Evolutionary conservation across 2,329 filamentous ascomycete species (phyloP).

Genomic region (Aspergillus fijiensis): DNA sequence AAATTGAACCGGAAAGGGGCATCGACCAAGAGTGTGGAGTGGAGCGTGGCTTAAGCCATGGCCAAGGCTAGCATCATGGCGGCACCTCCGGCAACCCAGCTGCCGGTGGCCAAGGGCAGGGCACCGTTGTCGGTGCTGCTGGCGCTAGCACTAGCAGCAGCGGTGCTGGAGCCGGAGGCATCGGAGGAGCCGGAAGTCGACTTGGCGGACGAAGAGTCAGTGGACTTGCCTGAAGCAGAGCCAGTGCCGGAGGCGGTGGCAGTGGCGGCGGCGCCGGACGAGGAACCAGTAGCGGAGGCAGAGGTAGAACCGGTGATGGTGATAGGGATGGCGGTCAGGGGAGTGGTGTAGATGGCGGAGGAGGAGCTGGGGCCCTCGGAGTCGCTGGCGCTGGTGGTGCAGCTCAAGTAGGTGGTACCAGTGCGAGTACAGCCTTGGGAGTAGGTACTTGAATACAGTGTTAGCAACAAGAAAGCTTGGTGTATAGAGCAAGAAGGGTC

Average conservation of each 20-base stretch:
- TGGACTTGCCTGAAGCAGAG: constrained; percentile 6
- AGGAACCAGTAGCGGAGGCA: constrained; percentile 17
- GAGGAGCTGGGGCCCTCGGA: not conserved
- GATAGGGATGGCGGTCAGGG: constrained; percentile 14
- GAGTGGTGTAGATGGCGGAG: constrained; percentile 18
- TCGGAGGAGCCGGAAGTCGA: not conserved
- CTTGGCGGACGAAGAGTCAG: constrained; percentile 1
- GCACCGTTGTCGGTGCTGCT: constrained; percentile 25
- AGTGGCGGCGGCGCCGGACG: constrained; percentile 15
- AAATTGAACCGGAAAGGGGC: not conserved
- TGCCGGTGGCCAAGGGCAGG: constrained; percentile 18
- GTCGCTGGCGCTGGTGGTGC: constrained; percentile 11
- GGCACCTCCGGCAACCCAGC: constrained; percentile 29
- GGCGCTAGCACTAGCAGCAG: constrained; percentile 8
- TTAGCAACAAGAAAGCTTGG: constrained; percentile 2
- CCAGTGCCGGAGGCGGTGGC: constrained; percentile 6
- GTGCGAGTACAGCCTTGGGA: not conserved
- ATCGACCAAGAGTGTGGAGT: not conserved
- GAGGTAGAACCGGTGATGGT: constrained; percentile 26
- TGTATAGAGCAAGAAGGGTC: not conserved
- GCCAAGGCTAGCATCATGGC: constrained; percentile 27
- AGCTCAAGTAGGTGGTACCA: not conserved
- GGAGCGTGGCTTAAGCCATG: constrained; percentile 20
- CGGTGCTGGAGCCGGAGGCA: constrained; percentile 2
- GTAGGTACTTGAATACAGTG: not conserved